Base-by-base conservation (phyloP, 768 basidiomycete genomes). In the Favolaschia claudopus region DNA sequence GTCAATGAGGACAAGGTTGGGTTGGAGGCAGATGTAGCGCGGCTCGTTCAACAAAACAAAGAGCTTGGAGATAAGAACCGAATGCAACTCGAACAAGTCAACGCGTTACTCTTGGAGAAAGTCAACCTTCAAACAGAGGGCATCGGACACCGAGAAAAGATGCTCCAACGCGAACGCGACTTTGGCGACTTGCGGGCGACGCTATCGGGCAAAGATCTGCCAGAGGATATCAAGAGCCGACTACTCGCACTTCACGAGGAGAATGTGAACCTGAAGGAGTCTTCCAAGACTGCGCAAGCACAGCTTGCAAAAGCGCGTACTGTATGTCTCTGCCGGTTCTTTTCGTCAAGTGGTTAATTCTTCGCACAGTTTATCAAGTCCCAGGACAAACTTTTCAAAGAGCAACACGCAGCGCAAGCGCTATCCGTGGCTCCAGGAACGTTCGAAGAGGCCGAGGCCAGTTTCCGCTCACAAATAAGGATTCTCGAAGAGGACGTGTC, bases 71-170 rank as follows among this genome's bases (percentile, higher is more conserved):
- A 95, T 64, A 96, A 93, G 82, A 93, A 89, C 70, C 82, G 87
- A 66, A 91, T 93, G 89, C 95, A 96, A 67, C 82, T 95, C 20
- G 93, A 96, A 73, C 92, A 94, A 70, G 84, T 95, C 65, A 92
- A 93, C 68, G 82, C 70, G 6, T 80, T 98, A n/a, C 75, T 98
- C 0, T 76, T 96, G 25, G 96, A 98, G 72, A 98, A 98, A 76
- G 90, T 97, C 53, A 91, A 82, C 60, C 76, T 96, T 34, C 96
- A 97, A 72, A 89, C 87, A 66, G 92, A 95, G 44, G 89, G 92
- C n/a, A 94, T 98, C 62, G 88, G 88, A 14, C 91, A 95, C 65
- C 80, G 95, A 48, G 96, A 97, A 70, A 86, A 79, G 70, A 87
- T 94, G 85, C 78, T 98, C 33, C 89, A 91, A 68, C 84, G 93